Evolutionary conservation across 116 monocot species (phyloP).

Genomic region (Iris pallida): DNA sequence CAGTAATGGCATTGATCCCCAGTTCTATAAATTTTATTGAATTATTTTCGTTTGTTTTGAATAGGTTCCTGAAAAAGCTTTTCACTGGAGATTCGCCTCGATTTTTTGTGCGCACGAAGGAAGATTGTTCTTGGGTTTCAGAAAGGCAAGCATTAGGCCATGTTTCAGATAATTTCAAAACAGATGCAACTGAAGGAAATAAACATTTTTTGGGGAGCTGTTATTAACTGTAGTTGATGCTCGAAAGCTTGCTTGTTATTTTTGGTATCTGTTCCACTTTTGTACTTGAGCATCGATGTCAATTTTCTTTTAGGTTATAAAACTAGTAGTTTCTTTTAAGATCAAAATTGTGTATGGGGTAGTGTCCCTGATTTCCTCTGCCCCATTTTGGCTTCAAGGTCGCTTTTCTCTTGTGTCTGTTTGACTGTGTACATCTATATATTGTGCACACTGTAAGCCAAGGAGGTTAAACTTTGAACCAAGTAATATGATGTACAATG

Average conservation of each 20-base stretch:
- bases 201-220: slow-evolving; percentile 79
- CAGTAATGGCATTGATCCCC: no score
- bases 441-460: no score
- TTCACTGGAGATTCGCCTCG: slow-evolving; percentile 88
- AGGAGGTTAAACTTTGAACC: no score
- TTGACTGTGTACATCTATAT: no score
- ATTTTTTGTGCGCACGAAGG: slow-evolving; percentile 92
- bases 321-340: no score
- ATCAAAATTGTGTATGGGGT: no score
- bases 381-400: no score
- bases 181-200: slow-evolving; percentile 52
- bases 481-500: no score
- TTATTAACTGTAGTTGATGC: slow-evolving; percentile 96
- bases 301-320: no score
- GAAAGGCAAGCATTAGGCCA: slow-evolving; percentile 78
- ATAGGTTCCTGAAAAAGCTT: slow-evolving; percentile 87
- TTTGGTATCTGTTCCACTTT: slow-evolving; percentile 51
- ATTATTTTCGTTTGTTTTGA: slow-evolving; percentile 3
- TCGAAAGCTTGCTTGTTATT: slow-evolving; percentile 60
- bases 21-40: neutral
- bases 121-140: slow-evolving; percentile 97
- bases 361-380: no score
- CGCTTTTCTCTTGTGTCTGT: no score
- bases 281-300: neutral
- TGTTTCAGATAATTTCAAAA: slow-evolving; percentile 46